A percentile compares a stretch with the other conserved stretches of the same genome.
These are phyloP conservation scores for Bretschneidera sinensis DNA, from an alignment of 345 rosid species.

Conservation along the genomic window DNA sequence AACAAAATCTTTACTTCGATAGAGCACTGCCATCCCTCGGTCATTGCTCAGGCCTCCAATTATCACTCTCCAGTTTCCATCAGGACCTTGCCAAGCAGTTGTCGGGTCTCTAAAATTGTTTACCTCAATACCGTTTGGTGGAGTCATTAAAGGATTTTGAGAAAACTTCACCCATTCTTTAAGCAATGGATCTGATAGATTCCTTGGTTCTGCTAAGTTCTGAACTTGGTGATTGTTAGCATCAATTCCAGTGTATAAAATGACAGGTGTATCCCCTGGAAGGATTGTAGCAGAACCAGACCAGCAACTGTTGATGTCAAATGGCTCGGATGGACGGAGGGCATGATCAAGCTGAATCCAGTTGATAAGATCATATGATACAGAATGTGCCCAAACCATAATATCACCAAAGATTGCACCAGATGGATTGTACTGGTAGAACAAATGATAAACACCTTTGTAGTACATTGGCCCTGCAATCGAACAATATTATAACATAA, in stretches of 20 bases:
- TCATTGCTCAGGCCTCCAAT: constrained; percentile 35
- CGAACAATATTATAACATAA: constrained; percentile 9
- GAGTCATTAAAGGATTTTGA: constrained; percentile 55
- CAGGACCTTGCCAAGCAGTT: too few species aligned
- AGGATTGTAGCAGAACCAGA: constrained; percentile 68
- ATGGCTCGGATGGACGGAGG: constrained; percentile 47
- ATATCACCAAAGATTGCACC: constrained; percentile 41
- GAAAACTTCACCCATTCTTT: constrained; percentile 53
- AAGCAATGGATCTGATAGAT: constrained; percentile 55
- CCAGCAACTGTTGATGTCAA: constrained; percentile 61
- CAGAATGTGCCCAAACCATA: constrained; percentile 71
- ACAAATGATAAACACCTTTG: constrained; percentile 62
- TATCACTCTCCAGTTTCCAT: constrained; percentile 50
- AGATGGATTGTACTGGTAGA: constrained; percentile 53
- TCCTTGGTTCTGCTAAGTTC: constrained; percentile 52
- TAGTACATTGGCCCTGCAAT: constrained; percentile 70
- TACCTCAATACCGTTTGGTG: too few species aligned
- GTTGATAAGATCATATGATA: constrained; percentile 57
- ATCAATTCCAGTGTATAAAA: constrained; percentile 58
- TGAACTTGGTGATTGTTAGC: constrained; percentile 42
- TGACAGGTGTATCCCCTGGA: constrained; percentile 47
- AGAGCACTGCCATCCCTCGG: constrained; percentile 40
- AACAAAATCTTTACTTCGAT: constrained; percentile 45
- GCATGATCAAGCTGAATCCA: constrained; percentile 62
- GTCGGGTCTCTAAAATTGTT: too few species aligned